Conservation (phyloP, 768 basidiomycete species). For the Dioszegia aurantiaca region DNA sequence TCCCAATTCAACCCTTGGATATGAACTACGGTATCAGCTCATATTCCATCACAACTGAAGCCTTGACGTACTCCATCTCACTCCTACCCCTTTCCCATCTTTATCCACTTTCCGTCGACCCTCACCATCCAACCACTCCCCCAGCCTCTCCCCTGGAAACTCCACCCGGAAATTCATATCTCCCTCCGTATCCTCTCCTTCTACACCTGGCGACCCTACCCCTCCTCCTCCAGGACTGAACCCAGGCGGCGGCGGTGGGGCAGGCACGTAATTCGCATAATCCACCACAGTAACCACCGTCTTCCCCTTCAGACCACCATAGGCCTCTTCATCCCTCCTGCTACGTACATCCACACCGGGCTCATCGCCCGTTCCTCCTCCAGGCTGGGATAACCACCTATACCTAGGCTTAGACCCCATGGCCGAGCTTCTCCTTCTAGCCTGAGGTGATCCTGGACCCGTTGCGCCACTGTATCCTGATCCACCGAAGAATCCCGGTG, state of each 20-base stretch:
- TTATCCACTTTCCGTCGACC: slow-evolving; percentile 25
- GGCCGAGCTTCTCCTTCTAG: slow-evolving; percentile 7
- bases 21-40: slow-evolving; percentile 28
- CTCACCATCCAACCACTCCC: slow-evolving; percentile 43
- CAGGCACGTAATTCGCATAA: slow-evolving; percentile 10
- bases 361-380: slow-evolving; percentile 47
- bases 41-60: not conserved
- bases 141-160: slow-evolving; percentile 42
- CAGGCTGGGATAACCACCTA: slow-evolving; percentile 32
- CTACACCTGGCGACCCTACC: slow-evolving; percentile 33
- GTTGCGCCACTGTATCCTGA: too few species aligned
- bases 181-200: slow-evolving; percentile 32
- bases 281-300: slow-evolving; percentile 38
- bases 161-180: slow-evolving; percentile 40
- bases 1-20: slow-evolving; percentile 50
- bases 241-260: too few species aligned
- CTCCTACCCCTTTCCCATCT: slow-evolving; percentile 37
- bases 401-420: slow-evolving; percentile 21
- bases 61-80: slow-evolving; percentile 48
- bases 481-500: not conserved
- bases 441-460: slow-evolving; percentile 5
- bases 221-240: slow-evolving; percentile 38
- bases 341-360: slow-evolving; percentile 50
- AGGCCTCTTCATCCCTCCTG: slow-evolving; percentile 44
- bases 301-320: slow-evolving; percentile 36